Conservation (phyloP, 1,284 basidiomycete species). For the Austropuccinia psidii region DNA sequence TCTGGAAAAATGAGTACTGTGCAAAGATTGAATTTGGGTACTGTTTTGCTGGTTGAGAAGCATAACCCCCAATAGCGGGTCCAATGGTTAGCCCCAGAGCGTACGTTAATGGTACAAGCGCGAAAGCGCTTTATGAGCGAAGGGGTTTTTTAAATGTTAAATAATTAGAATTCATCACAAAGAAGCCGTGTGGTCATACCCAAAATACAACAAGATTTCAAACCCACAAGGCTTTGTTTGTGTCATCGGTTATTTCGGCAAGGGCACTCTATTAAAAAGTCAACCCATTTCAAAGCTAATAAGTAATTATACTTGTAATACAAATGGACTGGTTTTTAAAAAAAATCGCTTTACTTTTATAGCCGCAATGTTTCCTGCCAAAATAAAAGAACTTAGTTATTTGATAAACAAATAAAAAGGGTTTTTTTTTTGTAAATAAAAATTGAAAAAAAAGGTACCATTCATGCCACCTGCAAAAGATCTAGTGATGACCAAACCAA, state of each 20-base stretch:
- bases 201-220: too few species aligned
- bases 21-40: neutral
- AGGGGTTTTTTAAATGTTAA: too few species aligned
- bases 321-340: neutral
- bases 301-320: neutral
- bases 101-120: neutral
- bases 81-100: conserved; percentile 2
- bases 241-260: conserved; percentile 17
- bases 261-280: neutral
- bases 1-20: neutral
- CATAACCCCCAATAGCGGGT: conserved; percentile 1
- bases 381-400: neutral
- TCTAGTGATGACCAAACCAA: neutral
- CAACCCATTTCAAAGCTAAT: neutral
- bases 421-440: neutral
- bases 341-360: neutral
- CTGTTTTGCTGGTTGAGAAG: conserved; percentile 1
- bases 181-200: too few species aligned
- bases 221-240: neutral
- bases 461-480: conserved; percentile 15
- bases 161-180: too few species aligned
- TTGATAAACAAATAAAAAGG: neutral
- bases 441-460: neutral
- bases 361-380: conserved; percentile 5
- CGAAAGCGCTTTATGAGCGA: neutral